Base-by-base conservation (phyloP, 208 protist genomes). In the Perkinsela sp. region DNA sequence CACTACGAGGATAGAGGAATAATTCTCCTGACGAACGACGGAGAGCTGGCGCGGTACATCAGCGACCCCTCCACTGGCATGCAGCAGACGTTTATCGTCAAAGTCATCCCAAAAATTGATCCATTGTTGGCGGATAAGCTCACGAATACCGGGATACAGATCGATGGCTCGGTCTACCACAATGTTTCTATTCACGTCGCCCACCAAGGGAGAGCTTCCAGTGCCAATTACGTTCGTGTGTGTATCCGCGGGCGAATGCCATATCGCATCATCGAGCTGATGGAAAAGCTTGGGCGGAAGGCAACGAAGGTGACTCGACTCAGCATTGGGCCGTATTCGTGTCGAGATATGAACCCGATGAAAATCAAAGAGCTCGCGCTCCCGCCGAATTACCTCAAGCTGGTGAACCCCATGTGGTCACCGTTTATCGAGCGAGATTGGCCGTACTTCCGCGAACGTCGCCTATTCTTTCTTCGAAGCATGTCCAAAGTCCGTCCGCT, bases 341-440 rank as follows among this genome's bases (percentile, higher is more conserved):
- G 89, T 28, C 70, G 75, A 30, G 76, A 73, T 28, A 82, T 91
- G 31, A 75, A 83, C 48, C 82, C 88, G 22, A 84, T 83, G 72
- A 88, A 82, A 1, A 68, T 91, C n/a, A 78, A 82, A 28, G 83
- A 91, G 73, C 82, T 88, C 67, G 87, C 83, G 22, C 77, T 91
- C 31, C 86, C 83, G 66, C 84, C 81, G 22, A 74, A 81, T 69
- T 91, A 89, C 70, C 75, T 74, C 29, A 71, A 79, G 30, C 76
- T 84, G 73, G 65, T 83, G 1, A 79, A 81, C 15, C 68, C 73
- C 29, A 73, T 83, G 22, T 91, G 86, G 86, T 74, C 81, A 74
- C 74, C 80, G 1, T 91, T 91, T 71, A 73, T 91, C 66, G 86
- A 91, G 70, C 79, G 86, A 40, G 86, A 91, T 74, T 89, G 83